phyloP scores from a whole-genome alignment of 2,329 filamentous ascomycete species.

The Sphaceloma murrayae region DNA sequence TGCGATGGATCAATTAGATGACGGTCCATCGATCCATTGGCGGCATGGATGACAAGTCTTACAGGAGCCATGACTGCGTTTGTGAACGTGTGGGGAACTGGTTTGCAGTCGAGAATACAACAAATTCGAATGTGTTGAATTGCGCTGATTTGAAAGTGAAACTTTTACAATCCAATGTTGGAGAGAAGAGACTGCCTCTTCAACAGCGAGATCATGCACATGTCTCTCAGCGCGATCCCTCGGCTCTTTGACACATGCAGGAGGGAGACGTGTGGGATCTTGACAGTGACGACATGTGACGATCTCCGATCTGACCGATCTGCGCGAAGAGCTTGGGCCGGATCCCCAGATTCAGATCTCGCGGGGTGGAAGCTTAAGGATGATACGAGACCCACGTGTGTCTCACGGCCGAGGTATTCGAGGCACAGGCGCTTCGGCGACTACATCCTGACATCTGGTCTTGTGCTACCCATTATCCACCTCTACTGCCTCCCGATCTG shows the following conservation, averaged over 20 bases:
- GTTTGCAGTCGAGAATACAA: too few species aligned
- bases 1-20: slow-evolving; percentile 17
- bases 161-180: too few species aligned
- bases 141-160: too few species aligned
- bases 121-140: too few species aligned
- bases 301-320: slow-evolving; percentile 12
- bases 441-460: neutral
- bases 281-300: slow-evolving; percentile 8
- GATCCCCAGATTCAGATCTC: too few species aligned
- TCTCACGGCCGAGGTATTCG: neutral
- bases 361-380: too few species aligned
- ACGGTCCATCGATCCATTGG: too few species aligned
- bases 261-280: neutral
- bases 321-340: too few species aligned
- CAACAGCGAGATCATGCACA: neutral
- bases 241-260: slow-evolving; percentile 12
- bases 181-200: neutral
- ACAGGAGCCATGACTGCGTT: slow-evolving; percentile 15
- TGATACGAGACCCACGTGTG: too few species aligned
- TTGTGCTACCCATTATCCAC: neutral
- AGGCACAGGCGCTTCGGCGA: neutral
- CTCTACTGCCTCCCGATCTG: neutral
- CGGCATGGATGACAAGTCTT: too few species aligned
- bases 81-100: neutral
- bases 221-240: neutral